phyloP scores from a whole-genome alignment of 805 yeast species.

The Sugiyamaella lignohabitans region DNA sequence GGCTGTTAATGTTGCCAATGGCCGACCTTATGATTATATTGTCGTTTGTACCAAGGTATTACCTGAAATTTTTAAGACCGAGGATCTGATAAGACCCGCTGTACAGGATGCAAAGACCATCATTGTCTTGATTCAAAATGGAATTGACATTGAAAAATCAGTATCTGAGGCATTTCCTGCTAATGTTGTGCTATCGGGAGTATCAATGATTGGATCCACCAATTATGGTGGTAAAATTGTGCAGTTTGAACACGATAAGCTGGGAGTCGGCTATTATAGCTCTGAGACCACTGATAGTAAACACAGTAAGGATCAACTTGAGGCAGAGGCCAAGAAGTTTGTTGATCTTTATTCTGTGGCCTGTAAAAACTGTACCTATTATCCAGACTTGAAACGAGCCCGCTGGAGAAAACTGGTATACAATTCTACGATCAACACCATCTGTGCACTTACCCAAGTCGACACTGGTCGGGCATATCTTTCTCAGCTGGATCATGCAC shows the following conservation, averaged over 20 bases:
- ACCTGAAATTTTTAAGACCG: slow-evolving; percentile 54
- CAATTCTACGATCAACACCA: slow-evolving; percentile 61
- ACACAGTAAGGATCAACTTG: slow-evolving; percentile 21
- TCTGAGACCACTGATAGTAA: slow-evolving; percentile 36
- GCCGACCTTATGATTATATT: slow-evolving; percentile 47
- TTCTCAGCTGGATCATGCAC: slow-evolving; percentile 37
- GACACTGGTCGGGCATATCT: slow-evolving; percentile 52
- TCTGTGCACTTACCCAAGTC: slow-evolving; percentile 50
- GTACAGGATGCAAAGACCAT: slow-evolving; percentile 41
- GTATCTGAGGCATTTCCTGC: slow-evolving; percentile 46
- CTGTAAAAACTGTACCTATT: slow-evolving; percentile 37
- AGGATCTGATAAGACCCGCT: slow-evolving; percentile 46
- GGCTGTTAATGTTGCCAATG: slow-evolving; percentile 41
- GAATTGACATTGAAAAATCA: slow-evolving; percentile 56
- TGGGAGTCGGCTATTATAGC: slow-evolving; percentile 49
- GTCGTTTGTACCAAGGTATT: slow-evolving; percentile 58
- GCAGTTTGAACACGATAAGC: slow-evolving; percentile 47
- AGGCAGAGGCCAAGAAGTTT: slow-evolving; percentile 38
- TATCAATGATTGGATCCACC: slow-evolving; percentile 56
- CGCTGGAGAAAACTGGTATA: slow-evolving; percentile 66
- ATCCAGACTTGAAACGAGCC: slow-evolving; percentile 42
- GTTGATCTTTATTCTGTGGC: slow-evolving; percentile 42
- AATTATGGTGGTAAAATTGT: slow-evolving; percentile 43
- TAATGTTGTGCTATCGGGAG: slow-evolving; percentile 52
- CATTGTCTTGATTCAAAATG: slow-evolving; percentile 58